Evolutionary conservation across 2,329 filamentous ascomycete genomes (phyloP).

Genomic region (Didymella lethalis): DNA sequence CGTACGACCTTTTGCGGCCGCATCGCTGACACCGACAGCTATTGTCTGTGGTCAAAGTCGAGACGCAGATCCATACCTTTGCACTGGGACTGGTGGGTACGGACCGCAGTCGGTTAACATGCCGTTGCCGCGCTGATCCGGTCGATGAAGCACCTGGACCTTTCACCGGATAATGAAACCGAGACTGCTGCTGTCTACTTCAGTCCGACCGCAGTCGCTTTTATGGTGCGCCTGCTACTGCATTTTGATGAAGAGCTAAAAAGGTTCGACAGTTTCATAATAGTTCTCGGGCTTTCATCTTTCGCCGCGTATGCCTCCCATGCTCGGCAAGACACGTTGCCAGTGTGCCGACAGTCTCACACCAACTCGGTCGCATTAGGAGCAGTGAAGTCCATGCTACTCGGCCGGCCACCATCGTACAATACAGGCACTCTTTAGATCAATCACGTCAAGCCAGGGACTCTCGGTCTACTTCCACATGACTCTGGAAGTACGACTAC

Average conservation of each 20-base stretch:
- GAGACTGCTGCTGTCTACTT: background rate
- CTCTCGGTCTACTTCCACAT: background rate
- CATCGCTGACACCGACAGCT: constrained; percentile 7
- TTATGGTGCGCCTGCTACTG: background rate
- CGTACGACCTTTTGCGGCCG: constrained; percentile 8
- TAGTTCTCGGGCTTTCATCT: constrained; percentile 7
- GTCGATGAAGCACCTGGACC: constrained; percentile 14
- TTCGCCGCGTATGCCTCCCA: constrained; percentile 3
- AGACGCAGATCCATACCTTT: constrained; percentile 17
- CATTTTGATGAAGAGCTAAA: background rate
- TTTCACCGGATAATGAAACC: constrained; percentile 1
- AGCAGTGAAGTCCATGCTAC: background rate
- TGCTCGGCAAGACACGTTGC: constrained; percentile 3
- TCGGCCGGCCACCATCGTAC: background rate
- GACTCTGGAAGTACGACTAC: background rate
- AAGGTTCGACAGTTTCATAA: background rate
- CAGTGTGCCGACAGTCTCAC: background rate
- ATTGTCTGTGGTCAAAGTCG: constrained; percentile 8
- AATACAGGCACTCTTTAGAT: background rate
- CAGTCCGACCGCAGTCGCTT: background rate
- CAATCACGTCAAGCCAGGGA: background rate
- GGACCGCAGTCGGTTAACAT: constrained; percentile 21
- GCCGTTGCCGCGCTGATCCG: constrained; percentile 13
- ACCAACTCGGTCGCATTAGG: background rate
- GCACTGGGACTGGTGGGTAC: constrained; percentile 10